Evolutionary conservation across 148 eudicot species (phyloP).

Genomic region (Camellia granthamiana): DNA sequence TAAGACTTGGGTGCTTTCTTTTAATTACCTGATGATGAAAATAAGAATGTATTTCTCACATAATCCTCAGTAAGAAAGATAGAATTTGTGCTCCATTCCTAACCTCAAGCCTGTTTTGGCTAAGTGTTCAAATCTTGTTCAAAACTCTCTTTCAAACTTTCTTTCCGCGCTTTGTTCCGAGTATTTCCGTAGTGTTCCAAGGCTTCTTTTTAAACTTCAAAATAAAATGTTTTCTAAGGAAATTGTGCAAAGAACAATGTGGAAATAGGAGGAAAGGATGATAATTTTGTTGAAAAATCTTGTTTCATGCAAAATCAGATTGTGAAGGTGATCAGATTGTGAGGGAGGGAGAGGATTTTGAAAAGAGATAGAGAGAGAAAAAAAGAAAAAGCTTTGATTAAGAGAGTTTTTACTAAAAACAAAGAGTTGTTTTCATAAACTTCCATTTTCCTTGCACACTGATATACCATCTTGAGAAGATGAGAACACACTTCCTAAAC

Average conservation of each 20-base stretch:
- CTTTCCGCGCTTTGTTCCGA: background rate
- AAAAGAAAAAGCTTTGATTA: background rate
- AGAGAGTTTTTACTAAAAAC: background rate
- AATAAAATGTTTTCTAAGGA: no score
- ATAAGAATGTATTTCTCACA: no score
- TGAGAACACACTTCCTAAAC: no score
- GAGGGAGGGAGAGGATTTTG: background rate
- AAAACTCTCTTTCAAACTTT: background rate
- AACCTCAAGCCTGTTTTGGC: no score
- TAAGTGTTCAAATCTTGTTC: background rate
- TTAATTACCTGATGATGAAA: no score
- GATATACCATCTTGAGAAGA: no score
- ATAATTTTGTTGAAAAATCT: no score
- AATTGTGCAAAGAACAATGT: no score
- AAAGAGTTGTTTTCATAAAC: background rate
- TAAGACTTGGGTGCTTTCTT: no score
- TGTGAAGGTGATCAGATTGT: no score
- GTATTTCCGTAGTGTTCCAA: background rate
- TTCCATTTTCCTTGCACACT: background rate
- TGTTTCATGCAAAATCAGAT: background rate
- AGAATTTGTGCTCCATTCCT: background rate
- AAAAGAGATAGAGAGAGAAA: background rate
- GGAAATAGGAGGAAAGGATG: background rate
- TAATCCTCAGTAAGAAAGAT: background rate
- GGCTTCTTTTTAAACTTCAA: background rate